Base-by-base conservation (phyloP, 1,284 basidiomycete genomes). In the Trametes versicolor region DNA sequence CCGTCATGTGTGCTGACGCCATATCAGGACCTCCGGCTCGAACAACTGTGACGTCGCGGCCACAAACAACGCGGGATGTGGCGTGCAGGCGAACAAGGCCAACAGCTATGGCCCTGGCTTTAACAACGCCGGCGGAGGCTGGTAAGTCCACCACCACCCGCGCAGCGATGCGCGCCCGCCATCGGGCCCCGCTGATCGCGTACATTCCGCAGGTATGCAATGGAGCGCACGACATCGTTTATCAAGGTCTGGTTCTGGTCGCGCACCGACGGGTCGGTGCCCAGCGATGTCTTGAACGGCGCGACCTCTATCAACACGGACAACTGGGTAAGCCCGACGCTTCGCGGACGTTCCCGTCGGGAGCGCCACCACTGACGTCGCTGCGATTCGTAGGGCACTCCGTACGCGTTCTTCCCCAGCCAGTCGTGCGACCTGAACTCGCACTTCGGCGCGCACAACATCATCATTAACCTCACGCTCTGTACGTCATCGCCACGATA, bases 181-280 rank as follows among this genome's bases (percentile, higher is more conserved):
- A 5, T 13, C 48, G 25, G 12, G 12, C 17, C 34, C 7, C 4
- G 12, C 54, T 62, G 54, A 57, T 45, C 48, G 47, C n/a, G 54
- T 51, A 27, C 48, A 23, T 54, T 52, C 39, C 25, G 34, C 36
- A 69, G 67, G 67, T 70, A 68, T 58, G 86, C 83, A 0, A 78
- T 87, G 67, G 86, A 89, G 71, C 80, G 86, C 51, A 85, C 83
- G 4, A 67, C 72, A 27, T 71, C 75, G 0, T 83, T 77, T 72
- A 83, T 88, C 73, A 85, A 83, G 66, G 78, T 87, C 60, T 89
- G 86, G 86, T 89, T 88, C 76, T 89, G 86, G 86, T 72, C 83
- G 4, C 80, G 85, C 56, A 71, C 73, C 55, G 78, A 74, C 32
- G 68, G 70, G 0, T 76, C 70, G 50, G 79, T 86, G 23, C 88